Base-by-base conservation (phyloP, 1,284 basidiomycete species). In the Papiliotrema laurentii region DNA sequence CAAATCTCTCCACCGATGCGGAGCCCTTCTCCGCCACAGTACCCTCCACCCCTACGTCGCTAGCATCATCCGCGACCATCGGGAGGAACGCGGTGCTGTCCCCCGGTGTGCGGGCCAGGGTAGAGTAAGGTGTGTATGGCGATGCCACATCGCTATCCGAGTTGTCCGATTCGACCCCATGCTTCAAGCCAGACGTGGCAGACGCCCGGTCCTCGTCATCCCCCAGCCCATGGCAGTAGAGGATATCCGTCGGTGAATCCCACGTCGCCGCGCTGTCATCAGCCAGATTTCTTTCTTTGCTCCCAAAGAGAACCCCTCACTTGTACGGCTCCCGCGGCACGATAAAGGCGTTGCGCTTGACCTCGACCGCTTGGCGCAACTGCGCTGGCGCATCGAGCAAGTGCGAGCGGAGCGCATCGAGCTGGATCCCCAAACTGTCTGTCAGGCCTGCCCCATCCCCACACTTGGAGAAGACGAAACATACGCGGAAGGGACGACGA, bases 161-260 rank as follows among this genome's bases (percentile, higher is more conserved):
- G 9, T 41, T n/a, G n/a, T n/a, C n/a, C n/a, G n/a, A n/a, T n/a
- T n/a, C n/a, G n/a, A n/a, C n/a, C n/a, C n/a, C n/a, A 10, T 26
- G 14, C 26, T n/a, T 27, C 39, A 16, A 35, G 16, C 34, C 21
- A n/a, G 34, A 35, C 34, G 14, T 35, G 16, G 34, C 21, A 35
- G 14, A n/a, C n/a, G n/a, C n/a, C n/a, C n/a, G n/a, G n/a, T n/a
- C n/a, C n/a, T 41, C 25, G 24, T 41, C 39, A 16, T 19, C 39
- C 7, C 16, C 22, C 9, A 26, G 28, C 16, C 21, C 14, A 33
- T 43, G 42, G 10, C 28, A 27, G n/a, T 43, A 43, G 28, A 43
- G 27, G 21, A 43, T 43, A 21, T 43, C 42, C 5, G 42, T 43
- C 9, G 42, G 42, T 16, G 42, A 43, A 31, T 43, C 42, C 42